These are phyloP conservation scores for Beauveria rudraprayagi DNA, from an alignment of 2,329 filamentous ascomycete genomes.

Conservation along the genomic window DNA sequence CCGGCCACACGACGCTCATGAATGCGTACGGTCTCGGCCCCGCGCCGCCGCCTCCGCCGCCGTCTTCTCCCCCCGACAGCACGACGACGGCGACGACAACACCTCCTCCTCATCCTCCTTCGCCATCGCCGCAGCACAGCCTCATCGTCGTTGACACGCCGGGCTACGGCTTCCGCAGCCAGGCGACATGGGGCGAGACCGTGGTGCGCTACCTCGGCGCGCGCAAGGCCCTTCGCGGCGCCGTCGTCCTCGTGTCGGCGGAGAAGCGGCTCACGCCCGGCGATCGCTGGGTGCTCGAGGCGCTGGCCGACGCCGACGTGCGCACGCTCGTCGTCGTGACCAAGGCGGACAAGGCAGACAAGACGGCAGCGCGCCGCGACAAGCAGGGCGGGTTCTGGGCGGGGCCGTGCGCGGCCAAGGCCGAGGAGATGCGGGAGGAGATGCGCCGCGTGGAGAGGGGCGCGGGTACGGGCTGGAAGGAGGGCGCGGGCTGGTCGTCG, in stretches of 20 bases:
- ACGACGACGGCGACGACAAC: slow-evolving; percentile 17
- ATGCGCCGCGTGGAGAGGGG: slow-evolving; percentile 18
- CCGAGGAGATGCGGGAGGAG: slow-evolving; percentile 20
- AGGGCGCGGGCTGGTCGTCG: slow-evolving; percentile 21
- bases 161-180: slow-evolving; percentile 41
- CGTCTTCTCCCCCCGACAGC: slow-evolving; percentile 18
- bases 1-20: slow-evolving; percentile 46
- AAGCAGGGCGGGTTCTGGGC: slow-evolving; percentile 22
- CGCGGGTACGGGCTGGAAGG: slow-evolving; percentile 21
- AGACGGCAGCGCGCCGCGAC: slow-evolving; percentile 23
- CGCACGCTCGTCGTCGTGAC: slow-evolving; percentile 45
- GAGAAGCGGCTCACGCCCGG: slow-evolving; percentile 42
- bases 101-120: too few species aligned
- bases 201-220: slow-evolving; percentile 42
- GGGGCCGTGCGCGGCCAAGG: slow-evolving; percentile 20
- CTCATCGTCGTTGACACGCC: slow-evolving; percentile 45
- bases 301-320: slow-evolving; percentile 37
- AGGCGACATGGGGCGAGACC: slow-evolving; percentile 43
- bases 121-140: slow-evolving; percentile 34
- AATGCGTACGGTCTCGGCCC: slow-evolving; percentile 50
- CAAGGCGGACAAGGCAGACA: slow-evolving; percentile 42
- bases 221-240: slow-evolving; percentile 40
- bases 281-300: slow-evolving; percentile 39
- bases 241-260: slow-evolving; percentile 45
- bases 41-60: slow-evolving; percentile 22